Percentiles rank a stretch among this genome's conserved stretches.
Evolutionary conservation across 768 basidiomycete genomes (phyloP).

Genomic region (Dentipellis sp.): DNA sequence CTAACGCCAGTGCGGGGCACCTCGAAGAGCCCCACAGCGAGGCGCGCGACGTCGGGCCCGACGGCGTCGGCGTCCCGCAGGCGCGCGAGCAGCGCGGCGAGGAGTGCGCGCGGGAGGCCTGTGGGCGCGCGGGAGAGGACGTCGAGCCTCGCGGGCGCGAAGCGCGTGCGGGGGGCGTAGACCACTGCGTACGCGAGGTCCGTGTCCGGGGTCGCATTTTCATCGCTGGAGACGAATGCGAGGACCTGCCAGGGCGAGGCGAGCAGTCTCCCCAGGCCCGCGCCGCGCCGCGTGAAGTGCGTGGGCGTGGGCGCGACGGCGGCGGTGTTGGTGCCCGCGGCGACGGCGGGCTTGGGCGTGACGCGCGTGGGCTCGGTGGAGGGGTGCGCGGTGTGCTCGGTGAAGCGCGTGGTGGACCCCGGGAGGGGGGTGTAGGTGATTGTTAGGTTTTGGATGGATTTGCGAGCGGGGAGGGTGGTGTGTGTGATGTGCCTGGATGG

Average conservation of each 20-base stretch:
- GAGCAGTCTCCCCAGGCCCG: slow-evolving; percentile 25
- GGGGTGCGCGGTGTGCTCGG: too few species aligned
- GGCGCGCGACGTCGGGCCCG: slow-evolving; percentile 15
- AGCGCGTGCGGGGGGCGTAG: slow-evolving; percentile 33
- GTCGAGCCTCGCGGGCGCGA: slow-evolving; percentile 35
- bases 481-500: too few species aligned
- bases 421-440: too few species aligned
- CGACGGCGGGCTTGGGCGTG: neutral
- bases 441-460: too few species aligned
- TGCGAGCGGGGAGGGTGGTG: too few species aligned
- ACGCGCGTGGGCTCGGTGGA: too few species aligned
- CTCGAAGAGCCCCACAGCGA: slow-evolving; percentile 17
- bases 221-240: too few species aligned
- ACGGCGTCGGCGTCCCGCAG: slow-evolving; percentile 7
- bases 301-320: slow-evolving; percentile 5
- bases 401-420: too few species aligned
- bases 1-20: too few species aligned
- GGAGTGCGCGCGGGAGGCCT: slow-evolving; percentile 12
- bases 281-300: slow-evolving; percentile 31
- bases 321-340: neutral
- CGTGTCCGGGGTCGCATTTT: slow-evolving; percentile 1
- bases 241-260: slow-evolving; percentile 33
- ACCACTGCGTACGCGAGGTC: slow-evolving; percentile 18
- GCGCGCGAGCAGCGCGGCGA: slow-evolving; percentile 10
- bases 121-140: slow-evolving; percentile 22